Evolutionary conservation across 768 basidiomycete genomes (phyloP).

Genomic region (Suillus subluteus): DNA sequence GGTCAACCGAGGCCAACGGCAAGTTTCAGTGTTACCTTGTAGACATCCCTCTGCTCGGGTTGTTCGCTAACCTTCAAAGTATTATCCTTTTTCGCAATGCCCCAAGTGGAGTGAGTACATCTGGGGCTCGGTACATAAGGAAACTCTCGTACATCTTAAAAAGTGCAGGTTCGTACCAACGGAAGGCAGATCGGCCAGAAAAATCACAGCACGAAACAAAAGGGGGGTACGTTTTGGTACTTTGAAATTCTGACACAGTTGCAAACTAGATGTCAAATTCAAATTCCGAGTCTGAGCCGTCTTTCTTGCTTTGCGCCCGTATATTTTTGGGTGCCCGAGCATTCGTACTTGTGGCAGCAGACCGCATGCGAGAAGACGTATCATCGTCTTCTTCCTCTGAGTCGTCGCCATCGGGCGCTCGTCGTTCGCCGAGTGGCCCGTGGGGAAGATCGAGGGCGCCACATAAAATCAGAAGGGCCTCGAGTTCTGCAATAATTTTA

Average conservation of each 20-base stretch:
- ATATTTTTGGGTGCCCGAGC: slow-evolving; percentile 56
- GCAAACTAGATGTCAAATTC: slow-evolving; percentile 67
- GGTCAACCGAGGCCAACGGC: not conserved
- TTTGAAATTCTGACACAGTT: not conserved
- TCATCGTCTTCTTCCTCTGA: slow-evolving; percentile 54
- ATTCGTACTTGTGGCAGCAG: slow-evolving; percentile 61
- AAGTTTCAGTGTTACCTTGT: not conserved
- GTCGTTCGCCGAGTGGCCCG: slow-evolving; percentile 31
- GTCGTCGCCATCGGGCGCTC: slow-evolving; percentile 41
- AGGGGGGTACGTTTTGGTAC: not conserved
- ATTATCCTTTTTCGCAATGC: not conserved
- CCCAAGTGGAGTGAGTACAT: not conserved
- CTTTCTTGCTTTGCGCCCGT: slow-evolving; percentile 50
- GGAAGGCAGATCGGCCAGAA: not conserved
- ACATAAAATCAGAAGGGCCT: slow-evolving; percentile 66
- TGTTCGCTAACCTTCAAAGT: not conserved
- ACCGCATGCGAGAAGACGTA: slow-evolving; percentile 57
- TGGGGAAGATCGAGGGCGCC: slow-evolving; percentile 64
- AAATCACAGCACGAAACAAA: not conserved
- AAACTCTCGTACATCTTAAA: not conserved
- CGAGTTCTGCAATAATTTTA: slow-evolving; percentile 54
- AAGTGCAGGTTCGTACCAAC: not conserved
- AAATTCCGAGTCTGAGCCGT: slow-evolving; percentile 79
- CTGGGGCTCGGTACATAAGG: not conserved
- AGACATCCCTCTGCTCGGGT: not conserved